These are phyloP conservation scores for Saprolegnia diclina DNA, from an alignment of 352 stramenopile genomes.

Conservation along the genomic window DNA sequence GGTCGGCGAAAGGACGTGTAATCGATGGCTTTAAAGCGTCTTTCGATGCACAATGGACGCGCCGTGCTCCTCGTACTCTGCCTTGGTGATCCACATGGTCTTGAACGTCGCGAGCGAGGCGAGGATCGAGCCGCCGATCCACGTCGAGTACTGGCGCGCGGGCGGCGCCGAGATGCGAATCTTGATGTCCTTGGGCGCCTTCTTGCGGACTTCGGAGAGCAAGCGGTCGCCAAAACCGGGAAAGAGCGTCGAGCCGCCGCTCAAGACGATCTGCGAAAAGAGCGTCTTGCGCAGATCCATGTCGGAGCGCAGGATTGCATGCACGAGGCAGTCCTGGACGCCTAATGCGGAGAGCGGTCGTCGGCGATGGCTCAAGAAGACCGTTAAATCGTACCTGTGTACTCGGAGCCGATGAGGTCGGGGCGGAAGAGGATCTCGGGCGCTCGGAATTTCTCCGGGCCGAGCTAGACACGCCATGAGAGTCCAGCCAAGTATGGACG, in stretches of 20 bases:
- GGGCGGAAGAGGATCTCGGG: slow-evolving; percentile 81
- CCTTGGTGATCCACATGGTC: slow-evolving; percentile 99
- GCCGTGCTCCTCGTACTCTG: slow-evolving; percentile 97
- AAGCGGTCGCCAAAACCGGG: slow-evolving; percentile 93
- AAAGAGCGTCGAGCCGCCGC: slow-evolving; percentile 93
- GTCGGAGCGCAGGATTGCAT: slow-evolving; percentile 96
- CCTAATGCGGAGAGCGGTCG: slow-evolving; percentile 33
- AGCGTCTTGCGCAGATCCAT: slow-evolving; percentile 94
- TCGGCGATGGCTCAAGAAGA: background rate
- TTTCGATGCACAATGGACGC: slow-evolving; percentile 96
- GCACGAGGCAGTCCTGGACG: slow-evolving; percentile 83
- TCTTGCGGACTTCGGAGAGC: slow-evolving; percentile 89
- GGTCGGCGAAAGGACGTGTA: slow-evolving; percentile 21
- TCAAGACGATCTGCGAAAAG: slow-evolving; percentile 90
- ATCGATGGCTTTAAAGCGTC: slow-evolving; percentile 60
- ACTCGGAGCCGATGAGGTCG: slow-evolving; percentile 77
- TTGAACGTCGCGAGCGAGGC: slow-evolving; percentile 96
- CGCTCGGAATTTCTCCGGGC: slow-evolving; percentile 71
- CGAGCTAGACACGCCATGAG: slow-evolving; percentile 39
- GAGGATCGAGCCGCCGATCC: slow-evolving; percentile 97
- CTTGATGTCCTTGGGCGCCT: slow-evolving; percentile 88
- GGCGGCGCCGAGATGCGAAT: slow-evolving; percentile 95
- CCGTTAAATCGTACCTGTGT: slow-evolving; percentile 29
- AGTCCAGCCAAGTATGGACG: background rate
- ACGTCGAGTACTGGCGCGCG: slow-evolving; percentile 93